These are phyloP conservation scores for Gossypium turneri DNA, from an alignment of 345 rosid genomes.

Conservation along the genomic window DNA sequence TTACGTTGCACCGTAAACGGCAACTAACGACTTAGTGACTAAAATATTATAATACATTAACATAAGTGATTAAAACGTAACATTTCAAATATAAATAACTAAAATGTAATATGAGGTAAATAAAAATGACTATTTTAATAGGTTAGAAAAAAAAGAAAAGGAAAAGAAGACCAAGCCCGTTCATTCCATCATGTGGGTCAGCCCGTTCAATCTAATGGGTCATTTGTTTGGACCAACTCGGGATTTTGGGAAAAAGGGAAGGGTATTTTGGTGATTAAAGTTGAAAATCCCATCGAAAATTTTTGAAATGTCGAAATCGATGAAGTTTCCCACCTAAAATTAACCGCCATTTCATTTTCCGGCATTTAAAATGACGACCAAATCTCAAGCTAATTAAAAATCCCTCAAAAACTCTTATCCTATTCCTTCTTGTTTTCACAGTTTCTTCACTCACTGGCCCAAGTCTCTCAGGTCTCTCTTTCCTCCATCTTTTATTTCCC, in stretches of 20 bases:
- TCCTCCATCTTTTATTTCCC: neutral
- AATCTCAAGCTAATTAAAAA: neutral
- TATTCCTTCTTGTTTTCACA: neutral
- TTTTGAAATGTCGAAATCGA: constrained; percentile 19
- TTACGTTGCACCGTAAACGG: no score
- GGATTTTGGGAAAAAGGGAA: neutral
- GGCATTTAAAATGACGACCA: constrained; percentile 3
- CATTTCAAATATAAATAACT: fast-evolving
- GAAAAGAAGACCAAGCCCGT: no score
- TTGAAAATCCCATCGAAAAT: neutral
- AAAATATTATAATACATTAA: no score
- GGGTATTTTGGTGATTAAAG: neutral
- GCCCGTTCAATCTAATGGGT: neutral
- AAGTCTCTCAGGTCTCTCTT: constrained; percentile 21
- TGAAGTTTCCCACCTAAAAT: constrained; percentile 34
- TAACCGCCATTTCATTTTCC: constrained; percentile 19
- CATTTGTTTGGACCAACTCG: neutral
- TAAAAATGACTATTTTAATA: no score
- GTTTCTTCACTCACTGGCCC: constrained; percentile 7
- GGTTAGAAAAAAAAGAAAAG: no score
- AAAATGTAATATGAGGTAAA: no score
- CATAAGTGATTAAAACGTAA: no score
- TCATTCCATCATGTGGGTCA: neutral
- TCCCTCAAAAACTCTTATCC: neutral
- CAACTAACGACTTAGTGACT: no score